phyloP scores from a whole-genome alignment of 1,284 basidiomycete genomes.

The Naganishia liquefaciens region DNA sequence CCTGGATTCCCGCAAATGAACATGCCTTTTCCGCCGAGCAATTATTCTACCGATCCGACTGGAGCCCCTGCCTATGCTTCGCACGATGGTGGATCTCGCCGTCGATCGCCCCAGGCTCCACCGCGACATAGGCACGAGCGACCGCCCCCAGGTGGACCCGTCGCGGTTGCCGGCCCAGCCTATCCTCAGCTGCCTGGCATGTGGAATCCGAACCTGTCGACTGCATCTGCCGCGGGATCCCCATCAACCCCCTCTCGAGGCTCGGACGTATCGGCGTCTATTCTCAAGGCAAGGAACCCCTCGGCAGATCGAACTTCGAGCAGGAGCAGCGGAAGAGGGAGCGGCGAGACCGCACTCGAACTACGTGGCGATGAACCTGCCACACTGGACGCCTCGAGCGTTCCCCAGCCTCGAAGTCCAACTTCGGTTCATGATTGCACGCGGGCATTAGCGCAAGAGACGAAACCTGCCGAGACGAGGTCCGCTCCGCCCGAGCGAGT shows the following conservation, averaged over 20 bases:
- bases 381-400: too few species aligned
- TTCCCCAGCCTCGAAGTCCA: background rate
- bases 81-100: conserved; percentile 1
- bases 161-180: background rate
- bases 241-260: conserved; percentile 12
- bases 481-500: background rate
- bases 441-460: too few species aligned
- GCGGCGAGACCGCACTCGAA: too few species aligned
- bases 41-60: background rate
- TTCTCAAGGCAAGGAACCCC: conserved; percentile 7
- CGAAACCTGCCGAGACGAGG: background rate
- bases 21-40: background rate
- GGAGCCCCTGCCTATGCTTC: background rate
- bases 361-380: too few species aligned
- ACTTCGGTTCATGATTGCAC: background rate
- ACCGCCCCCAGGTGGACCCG: background rate
- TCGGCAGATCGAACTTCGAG: background rate
- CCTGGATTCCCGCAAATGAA: conserved; percentile 4
- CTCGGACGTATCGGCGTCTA: conserved; percentile 14
- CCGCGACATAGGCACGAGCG: conserved; percentile 15
- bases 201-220: conserved; percentile 1
- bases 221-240: background rate
- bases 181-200: conserved; percentile 15
- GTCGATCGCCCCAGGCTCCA: conserved; percentile 6
- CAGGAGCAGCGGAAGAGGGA: background rate